Conservation (phyloP, 2,329 filamentous ascomycete genomes). For the Colletotrichum melonis region DNA sequence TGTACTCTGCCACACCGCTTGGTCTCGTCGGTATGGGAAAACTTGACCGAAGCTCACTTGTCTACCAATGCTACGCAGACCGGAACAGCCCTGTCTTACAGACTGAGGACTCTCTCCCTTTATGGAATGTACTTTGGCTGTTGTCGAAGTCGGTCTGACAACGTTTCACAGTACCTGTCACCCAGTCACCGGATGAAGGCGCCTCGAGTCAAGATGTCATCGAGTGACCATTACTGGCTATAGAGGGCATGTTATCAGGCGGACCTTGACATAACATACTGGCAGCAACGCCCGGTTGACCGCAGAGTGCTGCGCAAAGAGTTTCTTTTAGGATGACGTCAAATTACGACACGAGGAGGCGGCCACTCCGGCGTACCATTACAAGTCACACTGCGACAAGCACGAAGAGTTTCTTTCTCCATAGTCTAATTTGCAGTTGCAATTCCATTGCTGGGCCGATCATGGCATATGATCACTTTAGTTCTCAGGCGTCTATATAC, state of each 20-base stretch:
- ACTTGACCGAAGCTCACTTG: not conserved
- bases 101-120: not conserved
- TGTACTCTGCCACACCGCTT: not conserved
- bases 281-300: not conserved
- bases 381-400: not conserved
- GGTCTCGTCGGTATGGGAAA: not conserved
- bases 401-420: not conserved
- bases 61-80: not conserved
- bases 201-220: not conserved
- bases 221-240: not conserved
- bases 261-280: not conserved
- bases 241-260: not conserved
- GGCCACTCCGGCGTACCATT: not conserved
- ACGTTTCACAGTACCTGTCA: no score
- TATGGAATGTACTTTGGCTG: not conserved
- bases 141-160: no score
- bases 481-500: no score
- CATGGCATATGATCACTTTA: not conserved
- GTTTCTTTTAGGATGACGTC: not conserved
- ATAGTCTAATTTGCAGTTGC: not conserved
- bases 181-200: no score
- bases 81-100: not conserved
- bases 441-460: not conserved
- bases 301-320: not conserved
- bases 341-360: not conserved